phyloP scores from a whole-genome alignment of 2,329 filamentous ascomycete genomes.

The Cytospora mali region DNA sequence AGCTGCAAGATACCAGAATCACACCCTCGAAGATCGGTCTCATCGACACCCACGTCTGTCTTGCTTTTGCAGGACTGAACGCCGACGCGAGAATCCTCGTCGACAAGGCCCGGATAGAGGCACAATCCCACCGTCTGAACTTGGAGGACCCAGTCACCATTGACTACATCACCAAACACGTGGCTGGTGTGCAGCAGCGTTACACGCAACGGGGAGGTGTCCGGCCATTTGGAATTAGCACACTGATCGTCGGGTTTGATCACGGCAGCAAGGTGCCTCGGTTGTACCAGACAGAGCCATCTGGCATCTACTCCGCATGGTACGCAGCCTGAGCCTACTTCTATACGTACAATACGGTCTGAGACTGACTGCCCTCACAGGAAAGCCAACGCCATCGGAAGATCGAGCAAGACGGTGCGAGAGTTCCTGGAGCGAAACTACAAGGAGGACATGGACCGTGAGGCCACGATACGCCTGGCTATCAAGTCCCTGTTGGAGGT shows the following conservation, averaged over 20 bases:
- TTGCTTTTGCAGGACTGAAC: slow-evolving; percentile 96
- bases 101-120: slow-evolving; percentile 96
- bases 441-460: slow-evolving; percentile 95
- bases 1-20: slow-evolving; percentile 98
- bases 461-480: slow-evolving; percentile 92
- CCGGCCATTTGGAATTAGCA: slow-evolving; percentile 97
- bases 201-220: slow-evolving; percentile 99
- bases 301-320: slow-evolving; percentile 98
- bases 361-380: slow-evolving; percentile 48
- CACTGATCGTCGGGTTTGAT: slow-evolving; percentile 97
- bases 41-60: slow-evolving; percentile 92
- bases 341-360: background rate
- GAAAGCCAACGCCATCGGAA: slow-evolving; percentile 99
- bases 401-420: slow-evolving; percentile 97
- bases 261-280: slow-evolving; percentile 85
- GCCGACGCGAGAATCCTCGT: slow-evolving; percentile 97
- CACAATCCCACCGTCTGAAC: slow-evolving; percentile 94
- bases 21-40: slow-evolving; percentile 98
- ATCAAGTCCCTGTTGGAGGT: slow-evolving; percentile 98
- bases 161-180: slow-evolving; percentile 99
- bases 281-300: slow-evolving; percentile 98
- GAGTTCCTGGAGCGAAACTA: slow-evolving; percentile 99
- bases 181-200: slow-evolving; percentile 95
- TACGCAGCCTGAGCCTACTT: slow-evolving; percentile 48
- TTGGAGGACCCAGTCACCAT: slow-evolving; percentile 97